A percentile compares a stretch with the other conserved stretches of the same genome.
These are phyloP conservation scores for Tricladium varicosporioides DNA, from an alignment of 2,329 filamentous ascomycete genomes.

Conservation along the genomic window DNA sequence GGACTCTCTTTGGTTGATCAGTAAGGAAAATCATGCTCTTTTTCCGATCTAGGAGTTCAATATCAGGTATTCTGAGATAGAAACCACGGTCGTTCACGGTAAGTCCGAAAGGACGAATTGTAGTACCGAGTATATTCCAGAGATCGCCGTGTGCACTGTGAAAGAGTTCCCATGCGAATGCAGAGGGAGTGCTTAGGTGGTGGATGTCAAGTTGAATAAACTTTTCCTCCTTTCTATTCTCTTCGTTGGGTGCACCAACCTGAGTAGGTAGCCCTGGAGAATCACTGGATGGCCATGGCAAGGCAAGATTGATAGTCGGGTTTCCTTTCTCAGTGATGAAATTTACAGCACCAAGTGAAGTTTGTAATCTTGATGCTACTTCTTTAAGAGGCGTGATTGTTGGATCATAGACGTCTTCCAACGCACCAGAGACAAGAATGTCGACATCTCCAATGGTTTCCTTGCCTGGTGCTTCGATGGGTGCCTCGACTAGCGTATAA, in stretches of 20 bases:
- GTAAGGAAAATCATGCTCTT: constrained; percentile 58
- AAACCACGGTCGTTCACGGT: constrained; percentile 63
- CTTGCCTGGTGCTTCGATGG: constrained; percentile 70
- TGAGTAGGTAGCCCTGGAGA: not conserved
- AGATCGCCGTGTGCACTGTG: constrained; percentile 70
- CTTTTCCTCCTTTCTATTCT: constrained; percentile 14
- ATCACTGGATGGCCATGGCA: constrained; percentile 48
- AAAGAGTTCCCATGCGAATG: constrained; percentile 64
- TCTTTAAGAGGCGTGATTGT: not conserved
- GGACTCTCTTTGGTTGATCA: constrained; percentile 49
- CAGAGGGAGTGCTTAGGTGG: constrained; percentile 43
- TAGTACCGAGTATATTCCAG: constrained; percentile 63
- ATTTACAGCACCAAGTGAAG: constrained; percentile 46
- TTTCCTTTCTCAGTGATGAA: constrained; percentile 31
- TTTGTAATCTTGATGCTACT: constrained; percentile 35
- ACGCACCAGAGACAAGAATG: constrained; percentile 53
- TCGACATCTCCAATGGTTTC: constrained; percentile 70
- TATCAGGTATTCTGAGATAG: constrained; percentile 64
- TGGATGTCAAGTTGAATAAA: constrained; percentile 71
- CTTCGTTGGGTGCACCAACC: not conserved
- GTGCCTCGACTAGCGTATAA: constrained; percentile 54
- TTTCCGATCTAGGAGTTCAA: constrained; percentile 58
- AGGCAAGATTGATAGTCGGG: constrained; percentile 48
- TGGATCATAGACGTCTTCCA: constrained; percentile 9
- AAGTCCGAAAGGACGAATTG: constrained; percentile 63